These are phyloP conservation scores for Cladophialophora exuberans DNA, from an alignment of 2,329 filamentous ascomycete genomes.

Conservation along the genomic window DNA sequence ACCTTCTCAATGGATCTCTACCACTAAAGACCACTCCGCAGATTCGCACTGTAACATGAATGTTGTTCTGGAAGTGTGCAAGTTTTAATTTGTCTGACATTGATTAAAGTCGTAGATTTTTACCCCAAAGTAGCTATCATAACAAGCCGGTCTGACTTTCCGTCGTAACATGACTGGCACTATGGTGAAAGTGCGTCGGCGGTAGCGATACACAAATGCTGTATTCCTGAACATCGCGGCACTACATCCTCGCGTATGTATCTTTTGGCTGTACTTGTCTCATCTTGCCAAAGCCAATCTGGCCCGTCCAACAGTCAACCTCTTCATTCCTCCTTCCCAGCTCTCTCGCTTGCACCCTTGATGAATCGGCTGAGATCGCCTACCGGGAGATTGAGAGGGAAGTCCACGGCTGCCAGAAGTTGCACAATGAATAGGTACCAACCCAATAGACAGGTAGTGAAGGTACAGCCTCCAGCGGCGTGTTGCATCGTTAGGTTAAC, in stretches of 20 bases:
- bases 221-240: constrained; percentile 1
- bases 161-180: not conserved
- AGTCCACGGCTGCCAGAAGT: constrained; percentile 60
- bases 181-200: constrained; percentile 1
- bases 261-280: not conserved
- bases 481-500: constrained; percentile 20
- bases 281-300: not conserved
- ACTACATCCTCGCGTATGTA: not conserved
- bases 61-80: not conserved
- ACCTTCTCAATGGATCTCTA: not conserved
- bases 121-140: constrained; percentile 15
- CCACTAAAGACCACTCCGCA: not conserved
- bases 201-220: constrained; percentile 8
- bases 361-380: constrained; percentile 59
- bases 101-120: constrained; percentile 18
- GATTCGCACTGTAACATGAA: not conserved
- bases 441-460: constrained; percentile 55
- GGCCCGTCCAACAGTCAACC: not conserved
- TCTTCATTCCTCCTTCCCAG: constrained; percentile 22
- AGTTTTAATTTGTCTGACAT: constrained; percentile 2
- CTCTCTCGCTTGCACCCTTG: constrained; percentile 33
- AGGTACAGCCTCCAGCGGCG: constrained; percentile 54
- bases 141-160: constrained; percentile 3
- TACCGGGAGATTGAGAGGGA: constrained; percentile 60
- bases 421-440: constrained; percentile 63